Evolutionary conservation across 345 rosid genomes (phyloP), one percentile per base, ranked within the genome.

Genomic region (Populus davidiana): DNA sequence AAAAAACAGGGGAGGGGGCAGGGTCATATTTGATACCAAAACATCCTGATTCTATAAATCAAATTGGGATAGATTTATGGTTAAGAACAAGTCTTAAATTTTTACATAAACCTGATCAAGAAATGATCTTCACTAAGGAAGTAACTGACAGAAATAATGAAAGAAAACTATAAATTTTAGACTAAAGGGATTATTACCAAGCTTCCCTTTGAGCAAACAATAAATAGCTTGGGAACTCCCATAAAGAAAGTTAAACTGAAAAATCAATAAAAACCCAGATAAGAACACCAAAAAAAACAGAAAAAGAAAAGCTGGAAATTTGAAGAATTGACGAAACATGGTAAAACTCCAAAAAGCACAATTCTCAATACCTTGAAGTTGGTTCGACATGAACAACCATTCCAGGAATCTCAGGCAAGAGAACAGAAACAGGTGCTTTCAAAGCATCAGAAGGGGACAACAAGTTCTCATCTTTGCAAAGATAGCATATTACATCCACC

Each of bases 401-500:
- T 27, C 77, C 75, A 68, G 85, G 75, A 68, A 75, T 66, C 82
- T 85, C 71, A 29, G 91, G 86, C 71, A 96, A 81, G 59, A 96
- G 88, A 47, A 80, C 89, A 71, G 95, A 93, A 81, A 96, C 88
- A 47, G 97, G 86, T 5, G 86, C 77, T 16, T 89, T 78, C 36
- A 90, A 79, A 11, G 96, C 97, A 67, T 79, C 76, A 33, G 85
- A 82, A 76, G 92, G 92, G 18, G 90, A 87, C 77, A 65, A 66
- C 75, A 88, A 76, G 56, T 81, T 87, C 21, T 88, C 90, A 18
- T 85, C 92, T 67, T 81, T 82, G 65, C 89, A 90, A 21, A 96
- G 86, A 80, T 89, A 91, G 78, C 95, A 91, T 50, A 96, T 91
- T 56, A 96, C 92, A 84, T 96, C 97, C 20, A 90, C 98, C 91